Evolutionary conservation across 371 early-diverging fungal species (phyloP).

Genomic region (Fennellomyces sp.): DNA sequence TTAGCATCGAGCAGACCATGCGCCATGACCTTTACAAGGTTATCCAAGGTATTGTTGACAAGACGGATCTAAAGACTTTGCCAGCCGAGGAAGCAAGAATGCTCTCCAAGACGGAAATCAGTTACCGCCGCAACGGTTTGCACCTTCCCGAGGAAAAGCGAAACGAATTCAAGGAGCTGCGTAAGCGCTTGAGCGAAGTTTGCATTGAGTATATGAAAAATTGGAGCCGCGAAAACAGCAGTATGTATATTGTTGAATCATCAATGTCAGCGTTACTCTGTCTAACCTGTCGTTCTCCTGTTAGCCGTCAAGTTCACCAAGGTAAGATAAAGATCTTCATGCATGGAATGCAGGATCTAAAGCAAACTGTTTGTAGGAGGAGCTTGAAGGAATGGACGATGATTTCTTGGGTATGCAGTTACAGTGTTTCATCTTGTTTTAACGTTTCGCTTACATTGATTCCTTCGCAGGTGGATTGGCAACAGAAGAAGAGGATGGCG

Average conservation of each 20-base stretch:
- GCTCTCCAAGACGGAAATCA: conserved; percentile 62
- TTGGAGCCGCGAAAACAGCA: conserved; percentile 62
- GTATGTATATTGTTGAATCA: conserved; percentile 22
- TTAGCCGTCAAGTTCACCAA: conserved; percentile 49
- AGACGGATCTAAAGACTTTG: conserved; percentile 52
- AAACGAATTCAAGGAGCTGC: conserved; percentile 60
- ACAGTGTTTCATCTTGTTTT: neutral
- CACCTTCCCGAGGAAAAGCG: conserved; percentile 65
- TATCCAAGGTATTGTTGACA: conserved; percentile 57
- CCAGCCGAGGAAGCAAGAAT: conserved; percentile 70
- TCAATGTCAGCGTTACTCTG: neutral
- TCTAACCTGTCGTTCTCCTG: neutral
- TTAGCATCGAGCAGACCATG: conserved; percentile 77
- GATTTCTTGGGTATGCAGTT: conserved; percentile 64
- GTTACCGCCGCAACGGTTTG: conserved; percentile 74
- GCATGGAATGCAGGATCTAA: conserved; percentile 22
- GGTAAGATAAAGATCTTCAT: conserved; percentile 27
- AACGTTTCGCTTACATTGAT: neutral
- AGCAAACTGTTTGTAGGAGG: conserved; percentile 46
- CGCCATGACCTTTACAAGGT: conserved; percentile 75
- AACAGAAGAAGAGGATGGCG: conserved; percentile 62
- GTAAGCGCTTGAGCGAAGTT: conserved; percentile 71
- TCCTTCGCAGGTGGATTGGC: conserved; percentile 36
- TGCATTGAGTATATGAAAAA: conserved; percentile 69
- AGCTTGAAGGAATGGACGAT: conserved; percentile 77